phyloP scores from a whole-genome alignment of 2,329 filamentous ascomycete genomes.

The Fragosphaeria purpurea region DNA sequence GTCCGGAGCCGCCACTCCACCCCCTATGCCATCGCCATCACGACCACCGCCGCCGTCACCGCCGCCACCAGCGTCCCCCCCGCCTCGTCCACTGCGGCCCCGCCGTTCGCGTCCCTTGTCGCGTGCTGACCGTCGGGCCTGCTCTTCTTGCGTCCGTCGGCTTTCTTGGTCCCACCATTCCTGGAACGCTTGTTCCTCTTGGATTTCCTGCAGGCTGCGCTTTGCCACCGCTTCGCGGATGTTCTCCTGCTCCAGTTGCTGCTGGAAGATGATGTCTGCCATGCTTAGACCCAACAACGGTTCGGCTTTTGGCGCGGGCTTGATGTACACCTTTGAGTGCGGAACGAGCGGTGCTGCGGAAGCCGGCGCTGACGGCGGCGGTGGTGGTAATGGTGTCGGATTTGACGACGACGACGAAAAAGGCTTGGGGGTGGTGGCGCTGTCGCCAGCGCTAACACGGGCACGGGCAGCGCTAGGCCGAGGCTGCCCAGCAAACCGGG shows the following conservation, averaged over 20 bases:
- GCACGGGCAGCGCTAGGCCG: slow-evolving; percentile 21
- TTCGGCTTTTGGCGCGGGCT: slow-evolving; percentile 49
- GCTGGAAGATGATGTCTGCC: slow-evolving; percentile 79
- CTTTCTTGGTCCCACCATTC: slow-evolving; percentile 93
- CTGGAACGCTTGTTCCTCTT: slow-evolving; percentile 93
- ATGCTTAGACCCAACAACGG: slow-evolving; percentile 57
- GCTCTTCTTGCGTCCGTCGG: slow-evolving; percentile 56
- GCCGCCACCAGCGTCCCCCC: slow-evolving; percentile 1
- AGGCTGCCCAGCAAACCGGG: slow-evolving; percentile 50
- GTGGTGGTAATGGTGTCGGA: slow-evolving; percentile 13
- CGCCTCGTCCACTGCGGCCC: slow-evolving; percentile 6
- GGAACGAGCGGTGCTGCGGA: slow-evolving; percentile 34
- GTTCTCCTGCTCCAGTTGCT: slow-evolving; percentile 72
- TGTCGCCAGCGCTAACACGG: too few species aligned
- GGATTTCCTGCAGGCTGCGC: slow-evolving; percentile 84
- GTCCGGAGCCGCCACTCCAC: slow-evolving; percentile 2
- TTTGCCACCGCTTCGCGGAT: slow-evolving; percentile 80
- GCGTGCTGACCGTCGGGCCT: slow-evolving; percentile 31
- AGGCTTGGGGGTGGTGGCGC: slow-evolving; percentile 4
- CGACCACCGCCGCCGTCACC: neutral
- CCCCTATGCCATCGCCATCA: neutral
- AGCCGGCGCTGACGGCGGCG: slow-evolving; percentile 11
- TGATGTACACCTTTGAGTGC: slow-evolving; percentile 52
- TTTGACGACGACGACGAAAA: neutral
- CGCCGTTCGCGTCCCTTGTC: slow-evolving; percentile 30